Evolutionary conservation across 176 grass and related monocot species (phyloP).

Genomic region (Canna indica): DNA sequence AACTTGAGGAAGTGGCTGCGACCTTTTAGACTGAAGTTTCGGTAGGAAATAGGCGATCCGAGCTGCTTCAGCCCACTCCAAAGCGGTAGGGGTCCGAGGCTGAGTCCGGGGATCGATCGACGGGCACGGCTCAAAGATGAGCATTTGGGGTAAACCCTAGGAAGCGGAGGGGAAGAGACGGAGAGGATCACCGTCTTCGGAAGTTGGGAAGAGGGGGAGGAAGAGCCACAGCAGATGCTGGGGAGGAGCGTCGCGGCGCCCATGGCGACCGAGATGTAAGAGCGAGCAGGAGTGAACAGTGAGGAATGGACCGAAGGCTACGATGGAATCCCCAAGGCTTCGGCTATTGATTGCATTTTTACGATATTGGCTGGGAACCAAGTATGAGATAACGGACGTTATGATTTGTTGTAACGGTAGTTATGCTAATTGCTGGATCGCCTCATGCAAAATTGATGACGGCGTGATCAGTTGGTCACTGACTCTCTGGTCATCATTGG

Average conservation of each 20-base stretch:
- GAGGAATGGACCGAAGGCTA: background rate
- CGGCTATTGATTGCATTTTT: background rate
- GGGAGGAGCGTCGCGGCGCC: background rate
- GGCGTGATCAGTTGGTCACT: no score
- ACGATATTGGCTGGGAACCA: background rate
- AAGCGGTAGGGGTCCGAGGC: background rate
- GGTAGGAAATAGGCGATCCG: background rate
- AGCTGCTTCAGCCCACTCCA: background rate
- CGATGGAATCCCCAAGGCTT: background rate
- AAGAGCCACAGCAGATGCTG: background rate
- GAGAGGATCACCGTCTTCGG: background rate
- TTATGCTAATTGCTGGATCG: no score
- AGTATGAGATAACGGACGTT: background rate
- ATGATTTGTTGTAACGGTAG: background rate
- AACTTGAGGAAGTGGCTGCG: background rate
- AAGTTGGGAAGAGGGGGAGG: background rate
- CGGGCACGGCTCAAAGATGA: background rate
- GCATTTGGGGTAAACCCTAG: background rate
- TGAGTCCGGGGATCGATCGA: background rate
- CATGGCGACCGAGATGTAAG: background rate
- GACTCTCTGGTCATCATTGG: no score
- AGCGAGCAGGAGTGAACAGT: background rate
- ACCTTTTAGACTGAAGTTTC: background rate
- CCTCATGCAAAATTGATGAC: no score
- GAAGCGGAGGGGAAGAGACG: background rate